Base-by-base conservation (phyloP, 202 grass and related monocot species). In the Schoenoplectus tabernaemontani region DNA sequence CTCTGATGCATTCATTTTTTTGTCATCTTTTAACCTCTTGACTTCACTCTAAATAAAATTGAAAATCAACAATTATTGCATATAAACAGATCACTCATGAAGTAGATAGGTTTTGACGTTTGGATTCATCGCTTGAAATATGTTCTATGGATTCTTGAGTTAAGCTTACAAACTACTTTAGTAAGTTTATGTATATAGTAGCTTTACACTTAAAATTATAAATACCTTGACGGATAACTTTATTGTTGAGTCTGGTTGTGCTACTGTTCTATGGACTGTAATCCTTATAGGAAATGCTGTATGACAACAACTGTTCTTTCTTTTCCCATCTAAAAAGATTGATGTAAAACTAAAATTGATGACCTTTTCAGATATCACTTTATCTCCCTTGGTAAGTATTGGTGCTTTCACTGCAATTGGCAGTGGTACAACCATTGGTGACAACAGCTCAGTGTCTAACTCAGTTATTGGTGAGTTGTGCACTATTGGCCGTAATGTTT, bases 391-490 rank as follows among this genome's bases (percentile, higher is more conserved):
- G 43, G 86, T 86, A 63, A 88, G 87, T 74, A 92, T 98, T 64
- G 85, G 90, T 87, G 86, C 88, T n/a, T 85, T 81, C 87, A 92
- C 88, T 11, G 83, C 87, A 65, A 82, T 95, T 86, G 96, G 91
- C 23, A 98, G 85, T 86, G 87, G 24, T 22, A 95, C 91, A 63
- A 88, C 44, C 65, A 91, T 98, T 59, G 96, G 91, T 28, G 88
- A 90, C 60, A 65, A 92, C 41, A 89, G 81, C 70, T 77, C 69
- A 59, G 48, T 98, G 73, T 88, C 82, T 9, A 87, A 91, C 82
- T 95, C 96, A 50, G 86, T 98, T 86, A 83, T 98, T 51, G 96
- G 96, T 7, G 57, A 85, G 61, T 78, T 82, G 56, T 98, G 91
- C 76, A 83, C 28, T 78, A 92, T 98, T 81, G 96, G 91, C n/a